Evolutionary conservation across 306 rosid genomes (phyloP), one percentile per base, ranked within the genome.

Genomic region (Carpinus fangiana): DNA sequence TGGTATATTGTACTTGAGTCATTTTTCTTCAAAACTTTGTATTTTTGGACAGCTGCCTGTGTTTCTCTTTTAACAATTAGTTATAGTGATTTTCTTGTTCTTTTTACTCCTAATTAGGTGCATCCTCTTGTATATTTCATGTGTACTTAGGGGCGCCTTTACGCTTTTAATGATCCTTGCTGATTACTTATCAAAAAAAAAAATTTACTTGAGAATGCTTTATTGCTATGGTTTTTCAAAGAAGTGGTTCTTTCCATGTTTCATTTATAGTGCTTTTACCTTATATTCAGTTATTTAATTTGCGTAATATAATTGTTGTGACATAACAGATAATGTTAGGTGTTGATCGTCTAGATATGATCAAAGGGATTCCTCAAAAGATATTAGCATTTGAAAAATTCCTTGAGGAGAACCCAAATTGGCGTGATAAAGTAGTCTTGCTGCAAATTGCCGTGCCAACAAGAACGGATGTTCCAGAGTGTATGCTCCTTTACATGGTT

Each of bases 361-460:
- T 93, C 70, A 93, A 93, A 83, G 98, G 98, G 78, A 93, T 93
- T 80, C 98, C 98, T 79, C 98, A 93, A 82, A 93, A 93, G 87
- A 89, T 93, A 80, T 82, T 93, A 74, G 98, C 98, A 46, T 93
- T 93, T 84, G 98, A 93, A 80, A 93, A 93, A 20, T 93, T 93
- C 78, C 87, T 93, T 67, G 98, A 93, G 86, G 98, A 93, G 83
- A 93, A 87, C 83, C 47, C 76, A 55, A 1, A 18, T 47, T 93
- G 96, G 96, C 90, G 88, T 79, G 94, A 88, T 68, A 93, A 90
- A 87, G 98, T 93, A 31, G 98, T 93, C 74, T 84, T 93, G 82
- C 88, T 93, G 84, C 98, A 93, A 87, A 93, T 93, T 88, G 98
- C 98, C 3, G 98, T 93, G 80, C 98, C 98, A 73, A 93, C 98